phyloP scores from a whole-genome alignment of 306 rosid species.

The Castanea mollissima region DNA sequence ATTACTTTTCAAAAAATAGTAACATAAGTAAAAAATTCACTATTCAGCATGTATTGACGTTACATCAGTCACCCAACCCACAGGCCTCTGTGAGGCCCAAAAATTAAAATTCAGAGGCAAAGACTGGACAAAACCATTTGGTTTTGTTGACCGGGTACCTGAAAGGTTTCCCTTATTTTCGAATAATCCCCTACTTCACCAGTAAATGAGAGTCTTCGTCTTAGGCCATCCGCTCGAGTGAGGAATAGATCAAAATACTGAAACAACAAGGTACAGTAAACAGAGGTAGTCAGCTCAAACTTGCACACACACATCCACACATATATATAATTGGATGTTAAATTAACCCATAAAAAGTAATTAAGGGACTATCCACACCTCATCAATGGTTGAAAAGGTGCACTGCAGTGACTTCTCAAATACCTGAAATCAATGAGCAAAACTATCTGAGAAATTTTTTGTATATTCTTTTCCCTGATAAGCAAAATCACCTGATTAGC shows the following conservation, averaged over 20 bases:
- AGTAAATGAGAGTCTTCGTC: conserved; percentile 65
- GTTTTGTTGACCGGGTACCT: conserved; percentile 40
- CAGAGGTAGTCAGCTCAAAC: neutral
- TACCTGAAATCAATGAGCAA: conserved; percentile 52
- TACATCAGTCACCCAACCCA: neutral
- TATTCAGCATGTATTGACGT: neutral
- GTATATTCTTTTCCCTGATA: neutral
- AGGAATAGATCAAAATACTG: conserved; percentile 88
- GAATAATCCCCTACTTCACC: conserved; percentile 43
- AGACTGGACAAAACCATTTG: neutral
- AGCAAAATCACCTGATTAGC: conserved; percentile 16
- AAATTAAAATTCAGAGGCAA: neutral
- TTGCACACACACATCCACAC: neutral
- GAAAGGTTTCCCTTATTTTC: conserved; percentile 67
- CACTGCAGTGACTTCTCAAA: conserved; percentile 71
- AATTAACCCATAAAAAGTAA: neutral
- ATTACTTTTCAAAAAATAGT: neutral
- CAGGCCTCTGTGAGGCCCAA: neutral
- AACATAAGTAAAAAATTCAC: neutral
- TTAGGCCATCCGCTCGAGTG: conserved; percentile 85
- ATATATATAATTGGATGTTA: neutral
- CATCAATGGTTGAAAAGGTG: conserved; percentile 66
- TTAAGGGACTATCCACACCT: conserved; percentile 44
- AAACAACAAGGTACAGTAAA: conserved; percentile 24
- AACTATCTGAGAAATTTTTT: neutral